These are phyloP conservation scores for Sanghuangporus sanghuang DNA, from an alignment of 1,284 basidiomycete genomes.

Conservation along the genomic window DNA sequence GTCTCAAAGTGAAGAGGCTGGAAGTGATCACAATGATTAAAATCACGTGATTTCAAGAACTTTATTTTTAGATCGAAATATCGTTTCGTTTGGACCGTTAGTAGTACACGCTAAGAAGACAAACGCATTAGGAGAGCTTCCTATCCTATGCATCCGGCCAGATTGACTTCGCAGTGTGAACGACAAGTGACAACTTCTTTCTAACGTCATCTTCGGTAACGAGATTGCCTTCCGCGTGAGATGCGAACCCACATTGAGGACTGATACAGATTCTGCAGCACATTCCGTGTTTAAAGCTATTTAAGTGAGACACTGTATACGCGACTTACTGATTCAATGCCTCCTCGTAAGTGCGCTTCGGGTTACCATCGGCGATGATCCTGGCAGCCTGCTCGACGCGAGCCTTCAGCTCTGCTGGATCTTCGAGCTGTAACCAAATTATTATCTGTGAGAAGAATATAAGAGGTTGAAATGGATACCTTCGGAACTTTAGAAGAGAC, in stretches of 20 bases:
- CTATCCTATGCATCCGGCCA: constrained; percentile 16
- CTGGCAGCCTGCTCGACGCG: constrained; percentile 64
- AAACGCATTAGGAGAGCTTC: too few relatives aligned
- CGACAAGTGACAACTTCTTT: constrained; percentile 26
- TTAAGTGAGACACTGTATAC: background rate
- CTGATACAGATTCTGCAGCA: constrained; percentile 25
- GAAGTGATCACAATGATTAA: too few relatives aligned
- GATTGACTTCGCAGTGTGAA: constrained; percentile 23
- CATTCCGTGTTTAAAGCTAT: background rate
- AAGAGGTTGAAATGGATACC: constrained; percentile 27
- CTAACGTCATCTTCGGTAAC: constrained; percentile 27
- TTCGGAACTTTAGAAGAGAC: constrained; percentile 67
- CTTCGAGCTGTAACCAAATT: constrained; percentile 45
- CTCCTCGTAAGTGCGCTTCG: constrained; percentile 45
- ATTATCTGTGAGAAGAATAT: background rate
- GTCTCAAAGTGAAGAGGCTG: too few relatives aligned
- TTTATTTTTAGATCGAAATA: too few relatives aligned
- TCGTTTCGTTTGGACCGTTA: too few relatives aligned
- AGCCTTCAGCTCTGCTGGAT: constrained; percentile 48
- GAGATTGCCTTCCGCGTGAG: constrained; percentile 26
- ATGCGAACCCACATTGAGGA: constrained; percentile 34
- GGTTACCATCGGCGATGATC: constrained; percentile 46
- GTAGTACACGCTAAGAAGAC: too few relatives aligned
- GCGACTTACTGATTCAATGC: constrained; percentile 55
- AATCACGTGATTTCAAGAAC: too few relatives aligned